A percentile compares a stretch with the other conserved stretches of the same genome.
Conservation (phyloP, 2,329 filamentous ascomycete genomes). For the Teratosphaeria gauchensis region DNA sequence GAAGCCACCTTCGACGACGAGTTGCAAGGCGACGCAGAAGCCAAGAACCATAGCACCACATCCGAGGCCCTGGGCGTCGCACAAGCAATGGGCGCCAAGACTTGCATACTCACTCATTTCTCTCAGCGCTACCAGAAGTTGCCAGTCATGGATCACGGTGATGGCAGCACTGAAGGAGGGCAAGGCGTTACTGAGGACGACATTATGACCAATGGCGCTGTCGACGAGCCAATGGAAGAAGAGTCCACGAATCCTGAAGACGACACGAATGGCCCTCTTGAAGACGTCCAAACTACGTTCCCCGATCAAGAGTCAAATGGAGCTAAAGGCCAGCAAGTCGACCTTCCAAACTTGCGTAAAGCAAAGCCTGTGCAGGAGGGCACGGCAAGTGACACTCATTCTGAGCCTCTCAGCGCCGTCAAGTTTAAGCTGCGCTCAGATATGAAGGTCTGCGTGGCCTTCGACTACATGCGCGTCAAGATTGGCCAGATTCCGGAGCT, state of each 20-base stretch:
- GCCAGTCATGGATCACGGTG: slow-evolving; percentile 40
- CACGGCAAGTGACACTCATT: neutral
- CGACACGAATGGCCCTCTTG: slow-evolving; percentile 18
- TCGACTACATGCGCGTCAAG: slow-evolving; percentile 68
- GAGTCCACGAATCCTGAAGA: slow-evolving; percentile 9
- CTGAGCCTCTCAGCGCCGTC: slow-evolving; percentile 8
- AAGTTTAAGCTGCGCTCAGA: slow-evolving; percentile 35
- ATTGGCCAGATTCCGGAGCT: slow-evolving; percentile 61
- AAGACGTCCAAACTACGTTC: slow-evolving; percentile 15
- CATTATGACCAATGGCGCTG: neutral
- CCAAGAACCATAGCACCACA: slow-evolving; percentile 87
- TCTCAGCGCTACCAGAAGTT: slow-evolving; percentile 84
- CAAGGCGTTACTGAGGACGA: slow-evolving; percentile 2
- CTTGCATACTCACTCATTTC: slow-evolving; percentile 86
- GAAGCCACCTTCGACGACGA: slow-evolving; percentile 95
- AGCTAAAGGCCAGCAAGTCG: slow-evolving; percentile 11
- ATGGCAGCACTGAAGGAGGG: slow-evolving; percentile 9
- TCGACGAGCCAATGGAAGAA: slow-evolving; percentile 7
- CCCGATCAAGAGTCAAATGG: slow-evolving; percentile 12
- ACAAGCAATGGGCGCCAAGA: slow-evolving; percentile 64
- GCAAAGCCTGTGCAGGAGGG: slow-evolving; percentile 1
- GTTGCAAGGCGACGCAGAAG: slow-evolving; percentile 62
- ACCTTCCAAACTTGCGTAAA: slow-evolving; percentile 8
- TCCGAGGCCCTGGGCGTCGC: slow-evolving; percentile 75
- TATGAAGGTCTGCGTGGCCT: slow-evolving; percentile 61